Base-by-base conservation (phyloP, 306 rosid genomes). In the Acmispon strigosus region DNA sequence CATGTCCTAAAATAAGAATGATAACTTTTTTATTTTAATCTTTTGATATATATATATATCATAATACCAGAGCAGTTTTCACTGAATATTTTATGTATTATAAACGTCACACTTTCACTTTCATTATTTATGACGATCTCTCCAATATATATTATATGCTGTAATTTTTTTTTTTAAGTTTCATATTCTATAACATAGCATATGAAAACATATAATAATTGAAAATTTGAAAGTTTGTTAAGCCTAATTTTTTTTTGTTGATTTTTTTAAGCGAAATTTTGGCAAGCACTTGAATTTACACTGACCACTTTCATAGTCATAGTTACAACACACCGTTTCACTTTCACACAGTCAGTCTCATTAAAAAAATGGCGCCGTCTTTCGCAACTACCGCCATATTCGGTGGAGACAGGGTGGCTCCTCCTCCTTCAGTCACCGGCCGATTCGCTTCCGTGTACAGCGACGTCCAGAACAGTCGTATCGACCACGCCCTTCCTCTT, bases 381-480 rank as follows among this genome's bases (percentile, higher is more conserved):
- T 66, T 77, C 61, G 48, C 80, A 55, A 48, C 66, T 12, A 86
- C 86, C 86, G 96, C 87, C 59, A 86, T 73, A 27, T 6, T 47
- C 16, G 13, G 74, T 66, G 82, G 74, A 70, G 70, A 14, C 41
- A 48, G 66, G 34, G 8, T 72, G 1, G 8, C 64, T 52, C 32
- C 72, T 52, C 32, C 72, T 74, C 45, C 58, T 66, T 65, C 89
- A 0, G 44, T 50, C 1, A 68, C 90, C 56, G 79, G 93, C 24
- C 91, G 97, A 19, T 74, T 77, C 47, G 76, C 86, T 79, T 75
- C 89, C 39, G 89, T 87, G 1, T 95, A 91, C 81, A 91, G 96
- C 34, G 93, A 91, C 16, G 88, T 91, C 37, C 99, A 95, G 79
- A 66, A 81, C 52, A 87, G 84, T 70, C 99, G 99, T 55, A 86